These are phyloP conservation scores for Phaseolus lunatus DNA, from an alignment of 306 rosid species.

Conservation along the genomic window DNA sequence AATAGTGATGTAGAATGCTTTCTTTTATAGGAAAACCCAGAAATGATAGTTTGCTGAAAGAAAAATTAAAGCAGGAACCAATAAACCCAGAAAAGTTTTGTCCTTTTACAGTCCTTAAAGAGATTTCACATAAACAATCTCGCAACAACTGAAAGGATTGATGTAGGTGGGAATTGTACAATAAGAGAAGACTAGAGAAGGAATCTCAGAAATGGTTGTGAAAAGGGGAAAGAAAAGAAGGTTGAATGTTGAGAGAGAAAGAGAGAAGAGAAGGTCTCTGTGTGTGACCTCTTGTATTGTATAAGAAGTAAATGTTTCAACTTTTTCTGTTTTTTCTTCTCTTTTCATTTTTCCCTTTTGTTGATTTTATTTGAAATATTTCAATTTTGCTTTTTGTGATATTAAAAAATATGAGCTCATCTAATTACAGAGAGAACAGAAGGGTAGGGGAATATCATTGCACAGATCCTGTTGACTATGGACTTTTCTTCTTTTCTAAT, in stretches of 20 bases:
- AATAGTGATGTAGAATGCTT: conserved; percentile 54
- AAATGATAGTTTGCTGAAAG: conserved; percentile 60
- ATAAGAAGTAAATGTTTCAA: conserved; percentile 74
- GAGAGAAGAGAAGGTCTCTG: conserved; percentile 45
- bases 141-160: conserved; percentile 61
- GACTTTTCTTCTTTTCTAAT: conserved; percentile 59
- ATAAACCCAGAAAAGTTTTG: conserved; percentile 74
- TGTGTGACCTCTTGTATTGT: conserved; percentile 73
- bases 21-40: conserved; percentile 61
- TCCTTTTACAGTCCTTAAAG: conserved; percentile 49
- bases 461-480: conserved; percentile 64
- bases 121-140: conserved; percentile 53
- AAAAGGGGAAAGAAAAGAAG: conserved; percentile 76
- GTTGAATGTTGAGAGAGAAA: conserved; percentile 56
- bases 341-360: background rate
- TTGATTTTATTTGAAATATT: conserved; percentile 52
- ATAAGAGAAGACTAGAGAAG: conserved; percentile 72
- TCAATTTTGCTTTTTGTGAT: conserved; percentile 38
- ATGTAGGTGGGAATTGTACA: conserved; percentile 62
- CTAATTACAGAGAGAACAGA: conserved; percentile 39
- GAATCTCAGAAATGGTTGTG: conserved; percentile 86
- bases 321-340: conserved; percentile 42
- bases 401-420: conserved; percentile 28
- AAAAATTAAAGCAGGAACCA: conserved; percentile 52
- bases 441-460: conserved; percentile 63